These are phyloP conservation scores for Chaetomiaceae sp. DNA, from an alignment of 2,329 filamentous ascomycete species.

Conservation along the genomic window DNA sequence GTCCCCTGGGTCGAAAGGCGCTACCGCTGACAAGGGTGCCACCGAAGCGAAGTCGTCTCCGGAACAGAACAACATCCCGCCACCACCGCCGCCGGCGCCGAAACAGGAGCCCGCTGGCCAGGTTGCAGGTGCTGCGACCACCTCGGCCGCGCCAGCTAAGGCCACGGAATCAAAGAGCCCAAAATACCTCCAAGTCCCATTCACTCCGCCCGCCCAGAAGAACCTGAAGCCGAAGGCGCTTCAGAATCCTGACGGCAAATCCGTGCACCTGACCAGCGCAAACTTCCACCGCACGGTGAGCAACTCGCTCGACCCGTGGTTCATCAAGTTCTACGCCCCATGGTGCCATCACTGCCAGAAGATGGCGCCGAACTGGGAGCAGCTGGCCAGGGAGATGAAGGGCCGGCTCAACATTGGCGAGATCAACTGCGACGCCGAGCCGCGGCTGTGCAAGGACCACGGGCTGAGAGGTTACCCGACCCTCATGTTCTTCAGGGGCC, in stretches of 20 bases:
- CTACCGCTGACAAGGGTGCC: neutral
- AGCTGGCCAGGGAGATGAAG: constrained; percentile 87
- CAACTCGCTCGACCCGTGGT: constrained; percentile 87
- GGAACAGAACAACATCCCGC: neutral
- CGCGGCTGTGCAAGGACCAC: constrained; percentile 87
- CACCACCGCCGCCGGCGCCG: neutral
- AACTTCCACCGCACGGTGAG: constrained; percentile 83
- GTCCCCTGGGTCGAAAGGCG: constrained; percentile 6
- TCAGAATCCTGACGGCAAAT: constrained; percentile 72
- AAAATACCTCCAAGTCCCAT: constrained; percentile 13
- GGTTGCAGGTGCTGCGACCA: neutral
- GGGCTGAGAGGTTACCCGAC: constrained; percentile 78
- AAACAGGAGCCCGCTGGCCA: neutral
- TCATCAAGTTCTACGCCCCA: constrained; percentile 97
- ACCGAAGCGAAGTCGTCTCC: neutral
- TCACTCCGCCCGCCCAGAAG: constrained; percentile 35
- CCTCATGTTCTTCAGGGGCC: constrained; percentile 86
- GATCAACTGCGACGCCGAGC: constrained; percentile 88
- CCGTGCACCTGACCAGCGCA: constrained; percentile 72
- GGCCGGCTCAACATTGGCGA: constrained; percentile 87
- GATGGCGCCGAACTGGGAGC: constrained; percentile 83
- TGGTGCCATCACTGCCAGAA: constrained; percentile 97
- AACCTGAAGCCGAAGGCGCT: constrained; percentile 50
- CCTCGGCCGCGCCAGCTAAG: constrained; percentile 12
- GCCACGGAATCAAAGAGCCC: constrained; percentile 31